Base-by-base conservation (phyloP, 805 yeast species). In the Priceomyces fermenticarens region DNA sequence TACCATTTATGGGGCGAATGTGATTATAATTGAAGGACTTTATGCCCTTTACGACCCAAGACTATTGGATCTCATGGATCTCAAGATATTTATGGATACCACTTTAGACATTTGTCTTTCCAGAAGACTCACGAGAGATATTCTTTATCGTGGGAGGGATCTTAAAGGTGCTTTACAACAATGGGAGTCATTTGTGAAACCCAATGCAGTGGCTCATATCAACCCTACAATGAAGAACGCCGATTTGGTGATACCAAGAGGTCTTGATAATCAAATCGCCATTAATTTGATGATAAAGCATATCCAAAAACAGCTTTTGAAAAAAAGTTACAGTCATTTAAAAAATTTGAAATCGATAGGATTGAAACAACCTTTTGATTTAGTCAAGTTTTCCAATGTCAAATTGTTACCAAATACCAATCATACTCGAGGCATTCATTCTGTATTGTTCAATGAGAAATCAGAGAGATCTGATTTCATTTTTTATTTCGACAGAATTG, bases 61-160 rank as follows among this genome's bases (percentile, higher is more conserved):
- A 32, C 62, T 93, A 12, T 63, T 84, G 40, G 83, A 77, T 10
- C 55, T 89, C 54, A 85, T 90, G 84, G 95, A 91, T 54, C 71
- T 88, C 44, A 91, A 86, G 61, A 78, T 91, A 13, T 93, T 81
- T 59, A 97, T 93, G 3, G 97, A 91, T 51, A 93, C 97, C 2
- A 98, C 90, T 54, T 70, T 89, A 50, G 99, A 93, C 57, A 78
- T 91, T 11, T 93, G 99, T 62, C 72, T 93, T 51, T 90, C 96
- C 3, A 73, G 99, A 53, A 72, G 99, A 52, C 67, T 93, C 33
- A 80, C 87, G 3, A 73, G 99, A 54, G 99, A 93, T 59, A 89
- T 88, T 39, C 72, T 86, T 10, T 81, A 83, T 45, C 71, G 99
- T 45, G 96, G 95, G 1, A 70, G 99, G 44, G 96, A 90, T 52